Conservation (phyloP, 495 filamentous ascomycete genomes). For the Cladorrhinum samala region DNA sequence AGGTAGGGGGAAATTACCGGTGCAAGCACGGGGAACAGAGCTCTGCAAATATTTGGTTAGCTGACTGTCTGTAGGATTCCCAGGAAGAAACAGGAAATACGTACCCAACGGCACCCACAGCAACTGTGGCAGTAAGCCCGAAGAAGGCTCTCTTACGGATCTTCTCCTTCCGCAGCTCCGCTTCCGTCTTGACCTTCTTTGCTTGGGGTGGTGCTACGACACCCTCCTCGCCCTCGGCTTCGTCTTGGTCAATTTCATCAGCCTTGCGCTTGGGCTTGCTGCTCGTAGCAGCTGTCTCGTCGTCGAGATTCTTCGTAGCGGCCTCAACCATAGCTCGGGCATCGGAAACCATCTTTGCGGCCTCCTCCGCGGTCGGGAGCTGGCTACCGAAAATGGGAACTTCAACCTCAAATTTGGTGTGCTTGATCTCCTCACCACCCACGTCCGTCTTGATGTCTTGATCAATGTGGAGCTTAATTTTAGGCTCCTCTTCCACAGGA, state of each 20-base stretch:
- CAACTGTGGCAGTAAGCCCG: conserved; percentile 76
- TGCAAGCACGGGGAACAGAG: conserved; percentile 42
- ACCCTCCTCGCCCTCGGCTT: conserved; percentile 37
- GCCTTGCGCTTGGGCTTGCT: conserved; percentile 73
- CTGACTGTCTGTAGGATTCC: background rate
- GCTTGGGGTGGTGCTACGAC: conserved; percentile 51
- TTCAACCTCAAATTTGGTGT: conserved; percentile 76
- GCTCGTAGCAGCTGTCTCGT: conserved; percentile 30
- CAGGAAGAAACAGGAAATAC: conserved; percentile 31
- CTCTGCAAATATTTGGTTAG: conserved; percentile 21
- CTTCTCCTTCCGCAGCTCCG: conserved; percentile 73
- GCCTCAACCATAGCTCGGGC: conserved; percentile 88
- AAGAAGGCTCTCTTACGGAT: conserved; percentile 77
- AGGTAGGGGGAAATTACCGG: conserved; percentile 55
- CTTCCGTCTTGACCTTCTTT: conserved; percentile 71
- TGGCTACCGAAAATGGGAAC: conserved; percentile 51
- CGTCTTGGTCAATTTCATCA: conserved; percentile 55
- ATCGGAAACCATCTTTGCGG: conserved; percentile 73
- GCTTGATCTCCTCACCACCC: conserved; percentile 58
- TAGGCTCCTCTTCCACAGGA: conserved; percentile 47
- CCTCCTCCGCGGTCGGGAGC: conserved; percentile 64
- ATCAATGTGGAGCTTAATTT: conserved; percentile 64
- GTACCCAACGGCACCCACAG: conserved; percentile 64
- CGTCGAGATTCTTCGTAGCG: conserved; percentile 52
- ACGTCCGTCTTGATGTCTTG: conserved; percentile 58